These are phyloP conservation scores for Cardamine resedifolia DNA, from an alignment of 345 rosid genomes.

Conservation along the genomic window DNA sequence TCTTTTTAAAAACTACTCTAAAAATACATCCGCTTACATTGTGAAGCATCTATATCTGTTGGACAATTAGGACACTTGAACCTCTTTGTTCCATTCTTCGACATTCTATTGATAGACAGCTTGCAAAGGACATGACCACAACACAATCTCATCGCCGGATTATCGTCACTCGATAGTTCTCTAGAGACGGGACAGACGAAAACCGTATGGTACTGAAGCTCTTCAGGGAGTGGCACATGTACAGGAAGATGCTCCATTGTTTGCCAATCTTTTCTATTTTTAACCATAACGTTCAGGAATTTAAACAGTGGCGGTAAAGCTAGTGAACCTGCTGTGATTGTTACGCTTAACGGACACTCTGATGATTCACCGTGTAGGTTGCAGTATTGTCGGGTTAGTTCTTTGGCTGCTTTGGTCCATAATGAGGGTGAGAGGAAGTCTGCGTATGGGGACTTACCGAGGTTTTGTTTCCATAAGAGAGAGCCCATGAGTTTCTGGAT, in stretches of 20 bases:
- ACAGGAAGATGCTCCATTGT: conserved; percentile 63
- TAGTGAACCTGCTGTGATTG: conserved; percentile 59
- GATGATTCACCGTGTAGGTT: conserved; percentile 51
- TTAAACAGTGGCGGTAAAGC: conserved; percentile 60
- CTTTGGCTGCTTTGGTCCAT: conserved; percentile 51
- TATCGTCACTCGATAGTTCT: conserved; percentile 59
- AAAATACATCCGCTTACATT: conserved; percentile 54
- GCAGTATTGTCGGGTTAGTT: conserved; percentile 63
- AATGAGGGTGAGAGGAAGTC: conserved; percentile 43
- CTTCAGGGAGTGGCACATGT: conserved; percentile 53
- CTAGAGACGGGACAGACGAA: conserved; percentile 64
- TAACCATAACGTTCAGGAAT: conserved; percentile 52
- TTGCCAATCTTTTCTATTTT: conserved; percentile 63
- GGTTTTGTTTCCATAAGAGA: conserved; percentile 53
- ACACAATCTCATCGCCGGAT: conserved; percentile 61
- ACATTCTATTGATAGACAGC: conserved; percentile 63
- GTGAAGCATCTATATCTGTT: conserved; percentile 44
- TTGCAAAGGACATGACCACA: conserved; percentile 70
- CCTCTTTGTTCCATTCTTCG: conserved; percentile 45
- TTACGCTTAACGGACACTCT: conserved; percentile 54
- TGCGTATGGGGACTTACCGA: conserved; percentile 49
- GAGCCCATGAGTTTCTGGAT: conserved; percentile 58
- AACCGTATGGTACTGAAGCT: conserved; percentile 59
- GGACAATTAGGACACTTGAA: conserved; percentile 76
- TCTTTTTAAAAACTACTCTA: conserved; percentile 11